Percentiles rank a stretch among this genome's conserved stretches.
These are phyloP conservation scores for Chaetomium cochliodes DNA, from an alignment of 495 filamentous ascomycete species.

Conservation along the genomic window DNA sequence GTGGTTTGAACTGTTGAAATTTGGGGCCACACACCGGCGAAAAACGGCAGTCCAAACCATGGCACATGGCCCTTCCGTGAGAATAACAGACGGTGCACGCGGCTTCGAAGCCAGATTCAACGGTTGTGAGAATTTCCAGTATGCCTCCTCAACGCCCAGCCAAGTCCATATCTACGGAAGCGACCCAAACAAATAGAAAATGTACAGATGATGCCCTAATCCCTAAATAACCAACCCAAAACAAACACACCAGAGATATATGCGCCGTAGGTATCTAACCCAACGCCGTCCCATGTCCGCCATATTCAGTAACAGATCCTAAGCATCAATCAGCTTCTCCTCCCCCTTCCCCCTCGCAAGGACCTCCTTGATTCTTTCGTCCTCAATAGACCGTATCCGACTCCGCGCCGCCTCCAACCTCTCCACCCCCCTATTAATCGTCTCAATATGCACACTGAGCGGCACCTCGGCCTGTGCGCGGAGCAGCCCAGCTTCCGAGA, in stretches of 20 bases:
- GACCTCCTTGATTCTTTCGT: conserved; percentile 53
- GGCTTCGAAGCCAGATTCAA: too few relatives aligned
- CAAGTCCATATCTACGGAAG: neutral
- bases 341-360: conserved; percentile 44
- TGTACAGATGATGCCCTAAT: neutral
- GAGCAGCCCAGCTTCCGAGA: conserved; percentile 58
- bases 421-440: conserved; percentile 64
- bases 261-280: neutral
- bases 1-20: too few relatives aligned
- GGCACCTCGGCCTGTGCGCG: conserved; percentile 49
- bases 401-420: conserved; percentile 58
- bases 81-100: too few relatives aligned
- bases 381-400: conserved; percentile 56
- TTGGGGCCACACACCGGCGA: too few relatives aligned
- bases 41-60: too few relatives aligned
- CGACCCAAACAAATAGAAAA: neutral
- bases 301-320: neutral
- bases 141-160: too few relatives aligned
- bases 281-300: conserved; percentile 12
- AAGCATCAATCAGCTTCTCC: conserved; percentile 30
- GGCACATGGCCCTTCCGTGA: too few relatives aligned
- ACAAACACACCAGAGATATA: neutral
- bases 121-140: too few relatives aligned
- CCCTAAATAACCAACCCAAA: neutral
- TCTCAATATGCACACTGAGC: conserved; percentile 66